Base-by-base conservation (phyloP, 1,284 basidiomycete genomes). In the Ganoderma boninense region DNA sequence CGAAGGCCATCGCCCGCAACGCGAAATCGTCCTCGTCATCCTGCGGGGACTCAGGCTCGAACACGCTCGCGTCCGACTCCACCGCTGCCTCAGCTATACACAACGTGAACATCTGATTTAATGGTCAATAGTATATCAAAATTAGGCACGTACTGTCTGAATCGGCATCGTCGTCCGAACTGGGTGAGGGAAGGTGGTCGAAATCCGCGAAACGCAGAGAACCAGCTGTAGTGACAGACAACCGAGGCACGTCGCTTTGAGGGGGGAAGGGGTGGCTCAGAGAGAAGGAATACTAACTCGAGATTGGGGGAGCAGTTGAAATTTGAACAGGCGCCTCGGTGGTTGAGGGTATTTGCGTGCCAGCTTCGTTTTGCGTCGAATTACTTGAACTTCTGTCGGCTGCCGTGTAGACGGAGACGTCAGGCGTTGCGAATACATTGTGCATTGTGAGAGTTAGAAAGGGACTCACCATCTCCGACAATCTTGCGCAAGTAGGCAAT, bases 1-100 rank as follows among this genome's bases (percentile, higher is more conserved):
- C 68, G n/a, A 69, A 69, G 0, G 68, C 64, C 49, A 69, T 54
- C 16, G 68, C 68, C 2, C 68, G n/a, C 16, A 44, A 26, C 8
- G 65, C 68, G 40, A 62, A 59, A 11, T 46, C 62, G 29, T 68
- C 67, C 23, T 32, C 57, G 14, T 57, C 56, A 42, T 60, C 57
- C 1, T 46, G 20, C 20, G 43, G 20, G 29, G 67, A 60, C 11
- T 49, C 57, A 40, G 38, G 38, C 4, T 54, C 62, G 7, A 56
- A 62, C 10, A 7, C n/a, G 16, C 2, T 1, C 2, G 42, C 23
- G 10, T 40, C 60, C 13, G 60, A 44, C 3, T 42, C 38, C 10
- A 14, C 60, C 23, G 13, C 23, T 26, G 60, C n/a, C 23, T 62
- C 42, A 16, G 14, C 54, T 42, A 23, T 38, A 40, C 18, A 20